Base-by-base conservation (phyloP, 371 early-diverging fungal genomes). In the Conidiobolus incongruus region DNA sequence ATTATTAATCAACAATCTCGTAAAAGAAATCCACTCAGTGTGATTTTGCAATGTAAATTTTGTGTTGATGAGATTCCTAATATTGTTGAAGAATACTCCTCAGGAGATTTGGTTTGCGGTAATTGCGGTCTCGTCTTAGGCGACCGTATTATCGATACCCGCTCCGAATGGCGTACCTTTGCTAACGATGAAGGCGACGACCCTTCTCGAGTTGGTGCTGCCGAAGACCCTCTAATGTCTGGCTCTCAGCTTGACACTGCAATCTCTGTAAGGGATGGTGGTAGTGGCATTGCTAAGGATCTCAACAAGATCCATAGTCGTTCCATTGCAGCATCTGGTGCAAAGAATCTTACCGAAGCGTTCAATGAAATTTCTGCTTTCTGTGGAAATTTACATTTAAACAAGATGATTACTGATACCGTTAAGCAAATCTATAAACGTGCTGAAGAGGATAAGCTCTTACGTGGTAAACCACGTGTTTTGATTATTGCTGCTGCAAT, bases 131-230 rank as follows among this genome's bases (percentile, higher is more conserved):
- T 93, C 30, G 87, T 98, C 4, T 68, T 98, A 22, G 93, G 90
- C 32, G 83, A 92, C 60, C 72, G 96, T 39, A 89, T 99, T 47
- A 93, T 99, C 43, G 99, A 99, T 61, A 95, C 98, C 10, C 70
- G 96, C 17, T 85, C 90, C 5, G 99, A 99, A 60, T 99, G 99
- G 99, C 78, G 99, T 51, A 95, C 93, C 0, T 99, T 99, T 65
- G 75, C 83, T 35, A 86, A 91, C 61, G 90, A 88, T 50, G 86
- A 80, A 51, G 85, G 83, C 36, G 90, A 88, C 55, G 98, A 99
- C 61, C 98, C 97, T 34, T 90, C 91, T 51, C 91, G 99, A 75
- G 98, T 98, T 12, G 99, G 99, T 60, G 85, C 85, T 10, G 85
- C 94, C 12, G 81, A 77, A 8, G 85, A 93, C 60, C 85, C 85